phyloP scores from a whole-genome alignment of 768 basidiomycete genomes.

The Tylopilus rubrobrunneus region DNA sequence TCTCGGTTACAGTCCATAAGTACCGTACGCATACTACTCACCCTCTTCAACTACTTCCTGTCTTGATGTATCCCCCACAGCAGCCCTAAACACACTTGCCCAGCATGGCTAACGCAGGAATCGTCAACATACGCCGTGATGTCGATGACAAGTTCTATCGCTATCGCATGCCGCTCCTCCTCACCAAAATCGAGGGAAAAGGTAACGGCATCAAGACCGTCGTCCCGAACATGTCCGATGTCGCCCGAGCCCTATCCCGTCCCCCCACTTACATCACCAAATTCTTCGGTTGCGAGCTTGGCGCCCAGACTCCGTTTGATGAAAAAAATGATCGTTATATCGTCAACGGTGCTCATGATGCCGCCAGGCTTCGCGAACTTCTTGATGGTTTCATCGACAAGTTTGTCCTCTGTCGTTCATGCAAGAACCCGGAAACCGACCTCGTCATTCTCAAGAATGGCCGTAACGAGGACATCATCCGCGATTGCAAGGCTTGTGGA shows the following conservation, averaged over 20 bases:
- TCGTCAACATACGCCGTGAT: slow-evolving; percentile 93
- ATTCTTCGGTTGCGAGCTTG: slow-evolving; percentile 98
- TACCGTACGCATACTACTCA: slow-evolving; percentile 39
- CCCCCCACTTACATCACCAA: slow-evolving; percentile 97
- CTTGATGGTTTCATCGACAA: slow-evolving; percentile 98
- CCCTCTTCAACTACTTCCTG: not conserved
- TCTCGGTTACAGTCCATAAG: slow-evolving; percentile 49
- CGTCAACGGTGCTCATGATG: slow-evolving; percentile 95
- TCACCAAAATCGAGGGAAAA: slow-evolving; percentile 97
- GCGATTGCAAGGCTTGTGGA: slow-evolving; percentile 99
- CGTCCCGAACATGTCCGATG: slow-evolving; percentile 96
- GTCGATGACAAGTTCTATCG: slow-evolving; percentile 97
- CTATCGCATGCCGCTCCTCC: slow-evolving; percentile 94
- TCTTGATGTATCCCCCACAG: not conserved
- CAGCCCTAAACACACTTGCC: slow-evolving; percentile 60
- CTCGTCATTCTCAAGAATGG: slow-evolving; percentile 85
- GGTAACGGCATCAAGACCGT: slow-evolving; percentile 99
- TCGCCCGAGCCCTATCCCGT: slow-evolving; percentile 90
- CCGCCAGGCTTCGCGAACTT: slow-evolving; percentile 87
- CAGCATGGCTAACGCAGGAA: slow-evolving; percentile 79
- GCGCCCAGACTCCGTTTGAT: slow-evolving; percentile 94
- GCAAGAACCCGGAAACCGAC: slow-evolving; percentile 99
- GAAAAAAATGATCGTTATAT: slow-evolving; percentile 98
- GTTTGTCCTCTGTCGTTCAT: slow-evolving; percentile 93
- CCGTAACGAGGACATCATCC: slow-evolving; percentile 76